Conservation (phyloP, 495 filamentous ascomycete genomes). For the Xylaria palmicola region DNA sequence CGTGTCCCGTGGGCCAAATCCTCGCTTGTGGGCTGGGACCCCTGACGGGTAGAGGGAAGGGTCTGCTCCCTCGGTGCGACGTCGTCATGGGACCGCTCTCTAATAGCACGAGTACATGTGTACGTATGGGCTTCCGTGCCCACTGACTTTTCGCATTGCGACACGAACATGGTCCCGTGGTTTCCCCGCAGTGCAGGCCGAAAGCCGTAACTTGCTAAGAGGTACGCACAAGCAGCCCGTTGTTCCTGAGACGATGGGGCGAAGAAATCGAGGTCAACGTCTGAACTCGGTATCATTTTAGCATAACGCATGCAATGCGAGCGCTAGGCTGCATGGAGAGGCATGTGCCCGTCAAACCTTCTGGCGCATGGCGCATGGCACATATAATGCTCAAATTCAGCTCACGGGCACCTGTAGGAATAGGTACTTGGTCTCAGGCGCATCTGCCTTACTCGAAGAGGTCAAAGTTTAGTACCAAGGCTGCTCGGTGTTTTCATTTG, state of each 20-base stretch:
- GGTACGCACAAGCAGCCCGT: constrained; percentile 14
- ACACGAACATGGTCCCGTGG: constrained; percentile 11
- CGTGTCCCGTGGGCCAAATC: constrained; percentile 14
- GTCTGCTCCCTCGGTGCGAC: background rate
- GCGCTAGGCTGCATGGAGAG: too few species aligned
- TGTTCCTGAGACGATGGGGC: background rate
- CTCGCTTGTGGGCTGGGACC: constrained; percentile 10
- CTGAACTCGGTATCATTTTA: background rate
- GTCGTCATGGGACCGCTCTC: constrained; percentile 10
- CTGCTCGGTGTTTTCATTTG: too few species aligned
- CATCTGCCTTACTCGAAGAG: too few species aligned
- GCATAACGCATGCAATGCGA: background rate
- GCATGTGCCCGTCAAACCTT: too few species aligned
- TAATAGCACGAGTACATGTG: constrained; percentile 5
- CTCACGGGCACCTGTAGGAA: too few species aligned
- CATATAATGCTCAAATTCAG: too few species aligned
- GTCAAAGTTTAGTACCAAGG: too few species aligned
- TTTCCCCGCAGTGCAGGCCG: constrained; percentile 14
- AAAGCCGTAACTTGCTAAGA: too few species aligned
- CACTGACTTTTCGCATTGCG: constrained; percentile 3
- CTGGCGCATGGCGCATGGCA: too few species aligned
- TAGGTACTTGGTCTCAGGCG: too few species aligned
- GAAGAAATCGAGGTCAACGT: background rate
- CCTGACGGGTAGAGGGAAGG: background rate
- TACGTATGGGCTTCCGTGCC: constrained; percentile 4